phyloP scores from a whole-genome alignment of 1,284 basidiomycete species.

The Ustilago trichophora region DNA sequence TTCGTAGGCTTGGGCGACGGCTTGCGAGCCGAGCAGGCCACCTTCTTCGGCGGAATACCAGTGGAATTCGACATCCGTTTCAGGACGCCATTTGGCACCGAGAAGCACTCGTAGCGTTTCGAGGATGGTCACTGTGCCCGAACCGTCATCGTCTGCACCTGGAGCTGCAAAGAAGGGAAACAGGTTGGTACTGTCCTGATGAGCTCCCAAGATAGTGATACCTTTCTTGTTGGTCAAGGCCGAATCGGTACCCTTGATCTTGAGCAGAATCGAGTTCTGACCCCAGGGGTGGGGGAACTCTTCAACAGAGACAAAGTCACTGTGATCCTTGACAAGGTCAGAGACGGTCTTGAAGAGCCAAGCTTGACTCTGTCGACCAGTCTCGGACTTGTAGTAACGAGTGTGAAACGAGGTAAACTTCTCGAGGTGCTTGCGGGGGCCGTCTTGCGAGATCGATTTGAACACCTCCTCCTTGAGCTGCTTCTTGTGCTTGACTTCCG shows the following conservation, averaged over 20 bases:
- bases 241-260: slow-evolving; percentile 44
- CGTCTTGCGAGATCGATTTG: slow-evolving; percentile 41
- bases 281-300: slow-evolving; percentile 91
- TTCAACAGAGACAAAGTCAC: slow-evolving; percentile 72
- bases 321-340: slow-evolving; percentile 15
- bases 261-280: slow-evolving; percentile 81
- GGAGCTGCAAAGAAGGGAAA: slow-evolving; percentile 59
- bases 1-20: slow-evolving; percentile 83
- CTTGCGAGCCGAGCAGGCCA: slow-evolving; percentile 93
- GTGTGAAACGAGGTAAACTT: slow-evolving; percentile 71
- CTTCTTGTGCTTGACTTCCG: slow-evolving; percentile 20
- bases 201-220: slow-evolving; percentile 77
- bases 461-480: slow-evolving; percentile 42
- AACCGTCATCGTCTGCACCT: slow-evolving; percentile 81
- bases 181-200: slow-evolving; percentile 78
- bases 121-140: slow-evolving; percentile 89
- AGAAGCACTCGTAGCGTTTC: slow-evolving; percentile 87
- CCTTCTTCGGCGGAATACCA: slow-evolving; percentile 94
- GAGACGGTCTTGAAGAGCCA: slow-evolving; percentile 73
- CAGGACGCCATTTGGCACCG: slow-evolving; percentile 79
- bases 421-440: slow-evolving; percentile 46
- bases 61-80: slow-evolving; percentile 84
- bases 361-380: slow-evolving; percentile 77
- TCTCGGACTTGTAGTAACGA: slow-evolving; percentile 72
- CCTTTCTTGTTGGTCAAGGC: slow-evolving; percentile 54